Conservation (phyloP, 2,329 filamentous ascomycete genomes). For the Ceratocystis variospora region DNA sequence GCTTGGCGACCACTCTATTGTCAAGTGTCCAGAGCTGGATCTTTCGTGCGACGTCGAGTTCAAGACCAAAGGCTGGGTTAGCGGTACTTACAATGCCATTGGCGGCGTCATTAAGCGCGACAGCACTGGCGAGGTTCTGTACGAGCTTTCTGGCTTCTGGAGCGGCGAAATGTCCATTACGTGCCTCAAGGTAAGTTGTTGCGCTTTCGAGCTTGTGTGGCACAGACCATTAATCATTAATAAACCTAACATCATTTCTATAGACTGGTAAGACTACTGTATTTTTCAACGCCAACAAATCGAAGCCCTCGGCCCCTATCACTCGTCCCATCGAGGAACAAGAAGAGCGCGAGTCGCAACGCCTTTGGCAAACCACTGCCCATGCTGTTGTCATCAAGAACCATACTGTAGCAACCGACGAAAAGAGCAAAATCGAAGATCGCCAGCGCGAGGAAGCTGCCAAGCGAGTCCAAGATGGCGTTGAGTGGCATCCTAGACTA, state of each 20-base stretch:
- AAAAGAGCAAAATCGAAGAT: conserved; percentile 94
- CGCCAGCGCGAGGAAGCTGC: conserved; percentile 80
- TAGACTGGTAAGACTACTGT: conserved; percentile 80
- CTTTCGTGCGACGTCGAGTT: conserved; percentile 88
- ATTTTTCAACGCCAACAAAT: conserved; percentile 72
- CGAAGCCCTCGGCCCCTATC: conserved; percentile 60
- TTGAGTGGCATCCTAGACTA: conserved; percentile 78
- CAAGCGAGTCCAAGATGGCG: conserved; percentile 57
- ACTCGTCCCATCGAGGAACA: conserved; percentile 74
- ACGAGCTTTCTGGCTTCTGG: conserved; percentile 85
- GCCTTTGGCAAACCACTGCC: conserved; percentile 69
- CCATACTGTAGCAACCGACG: conserved; percentile 78
- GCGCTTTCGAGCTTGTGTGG: background rate
- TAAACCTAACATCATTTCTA: background rate
- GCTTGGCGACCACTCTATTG: conserved; percentile 86
- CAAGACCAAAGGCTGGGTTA: conserved; percentile 96
- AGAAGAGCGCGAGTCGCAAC: conserved; percentile 78
- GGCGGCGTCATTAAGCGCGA: conserved; percentile 83
- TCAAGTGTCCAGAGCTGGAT: conserved; percentile 77
- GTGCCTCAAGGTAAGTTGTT: conserved; percentile 50
- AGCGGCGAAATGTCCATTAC: conserved; percentile 91
- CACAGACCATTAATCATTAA: background rate
- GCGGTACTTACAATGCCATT: conserved; percentile 91
- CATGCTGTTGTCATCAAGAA: conserved; percentile 72
- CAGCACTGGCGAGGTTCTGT: conserved; percentile 73